phyloP scores from a whole-genome alignment of 2,329 filamentous ascomycete species.

The Aspergillus luchuensis region DNA sequence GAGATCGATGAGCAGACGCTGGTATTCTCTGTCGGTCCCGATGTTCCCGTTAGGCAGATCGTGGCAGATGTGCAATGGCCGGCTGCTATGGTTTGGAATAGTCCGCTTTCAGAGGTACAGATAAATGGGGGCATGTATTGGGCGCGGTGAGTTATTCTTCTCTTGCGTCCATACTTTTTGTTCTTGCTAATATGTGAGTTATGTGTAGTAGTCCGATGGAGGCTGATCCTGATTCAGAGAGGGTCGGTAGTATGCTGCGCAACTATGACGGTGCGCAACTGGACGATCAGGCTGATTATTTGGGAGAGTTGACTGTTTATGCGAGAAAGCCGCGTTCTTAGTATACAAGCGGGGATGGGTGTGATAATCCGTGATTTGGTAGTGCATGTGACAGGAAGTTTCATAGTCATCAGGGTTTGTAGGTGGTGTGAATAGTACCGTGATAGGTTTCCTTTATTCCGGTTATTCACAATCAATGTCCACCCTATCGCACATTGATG shows the following conservation, averaged over 20 bases:
- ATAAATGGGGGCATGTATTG: conserved; percentile 19
- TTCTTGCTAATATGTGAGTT: neutral
- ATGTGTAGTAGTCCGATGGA: conserved; percentile 20
- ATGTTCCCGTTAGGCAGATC: conserved; percentile 42
- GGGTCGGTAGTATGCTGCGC: conserved; percentile 25
- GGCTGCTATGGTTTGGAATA: conserved; percentile 33
- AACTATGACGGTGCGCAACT: conserved; percentile 20
- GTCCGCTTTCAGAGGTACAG: conserved; percentile 14
- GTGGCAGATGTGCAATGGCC: conserved; percentile 44
- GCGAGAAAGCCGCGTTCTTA: conserved; percentile 4
- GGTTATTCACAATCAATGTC: too few relatives aligned
- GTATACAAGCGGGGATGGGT: too few relatives aligned
- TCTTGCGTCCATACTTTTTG: neutral
- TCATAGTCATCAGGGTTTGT: too few relatives aligned
- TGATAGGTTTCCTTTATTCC: too few relatives aligned
- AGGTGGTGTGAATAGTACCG: too few relatives aligned
- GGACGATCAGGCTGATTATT: conserved; percentile 21
- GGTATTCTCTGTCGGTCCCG: conserved; percentile 39
- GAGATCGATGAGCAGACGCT: conserved; percentile 41
- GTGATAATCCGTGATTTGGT: too few relatives aligned
- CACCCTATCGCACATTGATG: too few relatives aligned
- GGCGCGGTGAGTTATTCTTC: conserved; percentile 18
- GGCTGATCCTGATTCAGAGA: conserved; percentile 25
- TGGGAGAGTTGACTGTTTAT: conserved; percentile 26
- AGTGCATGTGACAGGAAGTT: too few relatives aligned